Percentiles rank a stretch among this genome's conserved stretches.
Conservation (phyloP, 2,329 filamentous ascomycete species). For the Thielaviopsis musarum region DNA sequence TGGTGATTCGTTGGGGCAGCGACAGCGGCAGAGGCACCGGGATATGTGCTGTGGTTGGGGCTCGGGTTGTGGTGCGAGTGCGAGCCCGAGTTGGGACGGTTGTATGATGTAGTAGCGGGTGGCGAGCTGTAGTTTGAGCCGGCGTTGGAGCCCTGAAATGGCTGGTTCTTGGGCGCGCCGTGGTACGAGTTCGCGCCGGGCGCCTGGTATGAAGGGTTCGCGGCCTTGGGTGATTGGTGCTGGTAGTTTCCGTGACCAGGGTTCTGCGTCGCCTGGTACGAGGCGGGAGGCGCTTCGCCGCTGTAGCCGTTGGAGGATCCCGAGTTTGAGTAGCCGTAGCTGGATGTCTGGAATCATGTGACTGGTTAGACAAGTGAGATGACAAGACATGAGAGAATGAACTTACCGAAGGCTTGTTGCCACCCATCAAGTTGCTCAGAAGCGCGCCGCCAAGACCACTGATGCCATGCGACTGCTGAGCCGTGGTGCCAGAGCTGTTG, state of each 20-base stretch:
- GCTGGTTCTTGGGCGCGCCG: slow-evolving; percentile 1
- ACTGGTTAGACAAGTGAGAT: slow-evolving; percentile 12
- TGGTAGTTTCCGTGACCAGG: slow-evolving; percentile 7
- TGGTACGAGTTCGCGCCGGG: slow-evolving; percentile 5
- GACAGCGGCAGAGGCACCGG: background rate
- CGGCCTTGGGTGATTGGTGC: slow-evolving; percentile 20
- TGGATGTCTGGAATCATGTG: slow-evolving; percentile 26
- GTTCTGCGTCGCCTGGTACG: slow-evolving; percentile 30
- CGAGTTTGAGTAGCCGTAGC: slow-evolving; percentile 46
- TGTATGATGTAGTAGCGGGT: slow-evolving; percentile 8
- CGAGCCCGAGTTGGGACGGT: slow-evolving; percentile 9
- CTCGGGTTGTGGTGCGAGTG: slow-evolving; percentile 14
- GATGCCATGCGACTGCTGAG: slow-evolving; percentile 18
- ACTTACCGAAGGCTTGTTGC: slow-evolving; percentile 28
- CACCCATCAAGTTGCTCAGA: slow-evolving; percentile 38
- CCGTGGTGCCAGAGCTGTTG: slow-evolving; percentile 22
- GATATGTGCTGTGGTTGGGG: slow-evolving; percentile 11
- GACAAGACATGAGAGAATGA: background rate
- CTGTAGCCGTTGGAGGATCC: slow-evolving; percentile 38
- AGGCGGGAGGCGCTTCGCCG: slow-evolving; percentile 44
- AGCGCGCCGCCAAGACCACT: slow-evolving; percentile 35
- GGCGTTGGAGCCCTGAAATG: slow-evolving; percentile 15
- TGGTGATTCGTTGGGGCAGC: slow-evolving; percentile 9
- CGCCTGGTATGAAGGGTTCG: slow-evolving; percentile 2
- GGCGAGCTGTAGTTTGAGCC: slow-evolving; percentile 16